Evolutionary conservation across 306 rosid genomes (phyloP).

Genomic region (Vigna nakashimae): DNA sequence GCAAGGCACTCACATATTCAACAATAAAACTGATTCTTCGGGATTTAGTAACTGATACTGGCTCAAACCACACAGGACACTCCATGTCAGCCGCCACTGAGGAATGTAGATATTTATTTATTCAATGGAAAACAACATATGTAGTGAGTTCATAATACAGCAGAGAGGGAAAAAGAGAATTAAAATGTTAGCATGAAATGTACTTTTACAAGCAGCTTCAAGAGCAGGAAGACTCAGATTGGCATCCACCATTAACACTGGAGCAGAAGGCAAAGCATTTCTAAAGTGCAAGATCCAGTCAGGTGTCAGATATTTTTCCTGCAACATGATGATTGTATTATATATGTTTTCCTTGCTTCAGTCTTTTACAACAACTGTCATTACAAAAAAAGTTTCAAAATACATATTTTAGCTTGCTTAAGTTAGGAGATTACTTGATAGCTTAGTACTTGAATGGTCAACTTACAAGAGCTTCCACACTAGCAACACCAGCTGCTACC

Average conservation of each 20-base stretch:
- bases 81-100: conserved; percentile 71
- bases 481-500: conserved; percentile 82
- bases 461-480: conserved; percentile 87
- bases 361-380: conserved; percentile 9
- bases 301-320: conserved; percentile 83
- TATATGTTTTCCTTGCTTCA: conserved; percentile 3
- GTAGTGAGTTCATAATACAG: conserved; percentile 33
- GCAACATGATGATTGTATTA: conserved; percentile 38
- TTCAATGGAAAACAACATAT: conserved; percentile 31
- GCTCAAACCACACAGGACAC: conserved; percentile 94
- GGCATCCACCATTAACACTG: conserved; percentile 86
- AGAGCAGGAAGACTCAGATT: conserved; percentile 72
- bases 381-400: conserved; percentile 28
- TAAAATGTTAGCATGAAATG: conserved; percentile 28
- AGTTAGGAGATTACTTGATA: conserved; percentile 39
- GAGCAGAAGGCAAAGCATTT: conserved; percentile 60
- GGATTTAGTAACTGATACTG: conserved; percentile 90
- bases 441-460: conserved; percentile 39
- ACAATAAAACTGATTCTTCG: conserved; percentile 72
- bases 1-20: conserved; percentile 76
- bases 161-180: conserved; percentile 27
- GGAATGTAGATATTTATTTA: conserved; percentile 30
- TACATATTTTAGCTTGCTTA: conserved; percentile 33
- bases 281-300: conserved; percentile 76
- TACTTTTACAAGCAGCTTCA: conserved; percentile 78